Conservation (phyloP, 2,329 filamentous ascomycete genomes). For the Fonsecaea nubica region DNA sequence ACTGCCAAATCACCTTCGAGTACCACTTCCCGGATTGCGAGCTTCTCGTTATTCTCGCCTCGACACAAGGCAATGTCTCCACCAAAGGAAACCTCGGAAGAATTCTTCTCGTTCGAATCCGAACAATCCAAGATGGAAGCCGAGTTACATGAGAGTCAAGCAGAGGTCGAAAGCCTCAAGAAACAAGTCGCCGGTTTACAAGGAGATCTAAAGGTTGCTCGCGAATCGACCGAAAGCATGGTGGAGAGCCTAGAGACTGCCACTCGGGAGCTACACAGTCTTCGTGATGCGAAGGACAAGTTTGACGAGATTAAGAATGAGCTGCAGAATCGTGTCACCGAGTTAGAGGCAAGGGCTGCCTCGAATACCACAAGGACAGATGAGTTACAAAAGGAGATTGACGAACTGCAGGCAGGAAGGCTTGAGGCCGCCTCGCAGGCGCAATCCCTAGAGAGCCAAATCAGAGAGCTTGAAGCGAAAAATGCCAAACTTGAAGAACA, state of each 20-base stretch:
- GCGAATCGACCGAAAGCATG: constrained; percentile 73
- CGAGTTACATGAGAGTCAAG: constrained; percentile 72
- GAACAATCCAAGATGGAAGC: constrained; percentile 82
- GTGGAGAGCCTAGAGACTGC: constrained; percentile 70
- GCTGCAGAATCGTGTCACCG: constrained; percentile 52
- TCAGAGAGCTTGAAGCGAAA: constrained; percentile 39
- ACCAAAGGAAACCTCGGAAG: constrained; percentile 60
- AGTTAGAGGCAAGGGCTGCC: constrained; percentile 47
- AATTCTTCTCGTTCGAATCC: constrained; percentile 91
- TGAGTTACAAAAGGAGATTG: constrained; percentile 48
- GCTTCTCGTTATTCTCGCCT: constrained; percentile 50
- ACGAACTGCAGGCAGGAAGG: constrained; percentile 48
- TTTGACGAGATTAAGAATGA: constrained; percentile 53
- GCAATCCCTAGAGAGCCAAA: constrained; percentile 45
- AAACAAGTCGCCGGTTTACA: constrained; percentile 71
- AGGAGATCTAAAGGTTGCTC: constrained; percentile 71
- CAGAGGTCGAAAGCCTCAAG: constrained; percentile 74
- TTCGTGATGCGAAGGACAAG: constrained; percentile 61
- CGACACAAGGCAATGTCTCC: constrained; percentile 45
- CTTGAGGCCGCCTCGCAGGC: constrained; percentile 51
- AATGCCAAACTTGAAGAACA: constrained; percentile 40
- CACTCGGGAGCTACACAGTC: constrained; percentile 66
- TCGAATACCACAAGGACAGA: constrained; percentile 39
- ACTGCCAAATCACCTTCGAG: constrained; percentile 45
- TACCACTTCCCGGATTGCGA: constrained; percentile 46